Conservation (phyloP, 2,329 filamentous ascomycete genomes). For the Alternaria hordeiaustralica region DNA sequence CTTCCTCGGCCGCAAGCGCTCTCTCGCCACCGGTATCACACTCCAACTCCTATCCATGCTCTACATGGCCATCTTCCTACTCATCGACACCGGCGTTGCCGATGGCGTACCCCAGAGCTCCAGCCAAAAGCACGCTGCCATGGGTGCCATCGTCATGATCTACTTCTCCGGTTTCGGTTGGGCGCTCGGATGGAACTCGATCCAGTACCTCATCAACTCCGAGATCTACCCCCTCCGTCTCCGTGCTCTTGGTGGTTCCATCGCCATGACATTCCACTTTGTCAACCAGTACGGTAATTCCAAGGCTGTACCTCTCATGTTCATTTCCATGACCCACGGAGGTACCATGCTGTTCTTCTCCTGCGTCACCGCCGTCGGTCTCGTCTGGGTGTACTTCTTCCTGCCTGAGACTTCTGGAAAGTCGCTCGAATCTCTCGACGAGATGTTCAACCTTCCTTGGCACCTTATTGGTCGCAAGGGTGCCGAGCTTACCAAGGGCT, state of each 20-base stretch:
- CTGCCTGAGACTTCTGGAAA: slow-evolving; percentile 74
- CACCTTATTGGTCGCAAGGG: slow-evolving; percentile 69
- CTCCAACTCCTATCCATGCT: slow-evolving; percentile 60
- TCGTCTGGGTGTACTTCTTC: slow-evolving; percentile 73
- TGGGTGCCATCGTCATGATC: slow-evolving; percentile 72
- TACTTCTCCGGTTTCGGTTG: slow-evolving; percentile 54
- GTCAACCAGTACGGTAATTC: slow-evolving; percentile 80
- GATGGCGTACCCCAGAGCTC: slow-evolving; percentile 57
- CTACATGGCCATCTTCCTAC: slow-evolving; percentile 62
- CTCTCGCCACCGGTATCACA: slow-evolving; percentile 57
- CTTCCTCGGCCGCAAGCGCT: slow-evolving; percentile 74
- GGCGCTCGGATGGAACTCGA: slow-evolving; percentile 68
- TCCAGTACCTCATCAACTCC: slow-evolving; percentile 79
- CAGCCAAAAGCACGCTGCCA: slow-evolving; percentile 63
- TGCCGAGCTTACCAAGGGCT: slow-evolving; percentile 40
- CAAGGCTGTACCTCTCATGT: slow-evolving; percentile 75
- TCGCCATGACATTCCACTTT: slow-evolving; percentile 81
- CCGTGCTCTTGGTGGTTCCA: slow-evolving; percentile 71
- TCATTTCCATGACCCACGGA: slow-evolving; percentile 64
- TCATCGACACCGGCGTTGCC: slow-evolving; percentile 65
- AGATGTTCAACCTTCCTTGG: slow-evolving; percentile 75
- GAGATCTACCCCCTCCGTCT: slow-evolving; percentile 80
- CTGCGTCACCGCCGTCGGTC: slow-evolving; percentile 70
- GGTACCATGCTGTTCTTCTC: slow-evolving; percentile 82
- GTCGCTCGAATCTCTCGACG: slow-evolving; percentile 72